These are phyloP conservation scores for Teratosphaeria destructans DNA, from an alignment of 2,329 filamentous ascomycete species.

Conservation along the genomic window DNA sequence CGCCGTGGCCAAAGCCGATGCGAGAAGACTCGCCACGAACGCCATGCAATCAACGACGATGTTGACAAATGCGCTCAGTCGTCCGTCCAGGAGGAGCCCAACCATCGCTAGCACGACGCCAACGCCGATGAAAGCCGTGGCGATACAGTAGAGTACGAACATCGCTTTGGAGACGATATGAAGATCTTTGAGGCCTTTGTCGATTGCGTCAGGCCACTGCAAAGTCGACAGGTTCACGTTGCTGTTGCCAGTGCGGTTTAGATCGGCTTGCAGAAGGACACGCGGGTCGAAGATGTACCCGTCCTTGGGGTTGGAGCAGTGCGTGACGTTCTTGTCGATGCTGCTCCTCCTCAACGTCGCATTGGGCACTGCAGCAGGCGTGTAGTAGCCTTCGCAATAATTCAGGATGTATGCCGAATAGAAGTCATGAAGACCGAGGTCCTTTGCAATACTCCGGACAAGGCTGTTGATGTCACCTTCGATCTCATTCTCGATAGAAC, in stretches of 20 bases:
- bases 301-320: conserved; percentile 44
- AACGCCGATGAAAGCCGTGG: conserved; percentile 42
- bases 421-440: conserved; percentile 49
- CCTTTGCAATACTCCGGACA: conserved; percentile 33
- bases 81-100: conserved; percentile 35
- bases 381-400: conserved; percentile 45
- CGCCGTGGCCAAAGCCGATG: conserved; percentile 64
- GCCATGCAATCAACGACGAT: conserved; percentile 40
- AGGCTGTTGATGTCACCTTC: conserved; percentile 30
- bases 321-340: conserved; percentile 42
- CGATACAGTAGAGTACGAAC: conserved; percentile 51
- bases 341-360: conserved; percentile 28
- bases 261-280: conserved; percentile 37
- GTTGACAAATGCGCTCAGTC: conserved; percentile 41
- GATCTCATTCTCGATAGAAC: conserved; percentile 30
- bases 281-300: conserved; percentile 50
- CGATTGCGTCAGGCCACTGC: conserved; percentile 47
- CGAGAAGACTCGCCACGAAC: conserved; percentile 53
- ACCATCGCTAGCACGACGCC: conserved; percentile 38
- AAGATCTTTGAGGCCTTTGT: conserved; percentile 43
- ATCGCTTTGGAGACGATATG: conserved; percentile 40
- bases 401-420: conserved; percentile 52
- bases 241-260: conserved; percentile 31
- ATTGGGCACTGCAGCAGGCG: conserved; percentile 32
- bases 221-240: conserved; percentile 43